These are phyloP conservation scores for Candida sithepensis DNA, from an alignment of 805 yeast species.

Conservation along the genomic window DNA sequence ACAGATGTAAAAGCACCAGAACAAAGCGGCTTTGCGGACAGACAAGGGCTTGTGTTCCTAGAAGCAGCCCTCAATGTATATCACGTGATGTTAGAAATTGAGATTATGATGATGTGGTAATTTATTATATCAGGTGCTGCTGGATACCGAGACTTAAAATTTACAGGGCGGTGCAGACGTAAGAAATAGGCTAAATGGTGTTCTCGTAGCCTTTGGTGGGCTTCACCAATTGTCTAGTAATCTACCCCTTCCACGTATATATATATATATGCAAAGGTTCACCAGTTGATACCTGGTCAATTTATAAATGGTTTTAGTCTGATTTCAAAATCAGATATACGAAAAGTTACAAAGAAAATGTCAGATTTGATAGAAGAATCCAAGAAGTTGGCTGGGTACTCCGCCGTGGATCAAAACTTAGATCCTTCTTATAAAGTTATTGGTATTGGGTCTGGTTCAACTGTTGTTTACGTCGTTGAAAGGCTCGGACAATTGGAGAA, in stretches of 20 bases:
- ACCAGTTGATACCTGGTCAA: not conserved
- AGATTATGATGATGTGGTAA: no score
- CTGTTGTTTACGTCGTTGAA: slow-evolving; percentile 94
- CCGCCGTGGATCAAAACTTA: slow-evolving; percentile 86
- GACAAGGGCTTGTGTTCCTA: no score
- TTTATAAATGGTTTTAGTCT: not conserved
- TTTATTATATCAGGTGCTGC: no score
- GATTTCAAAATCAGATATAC: no score
- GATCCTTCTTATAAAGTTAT: slow-evolving; percentile 68
- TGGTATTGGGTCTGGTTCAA: slow-evolving; percentile 95
- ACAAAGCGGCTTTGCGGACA: no score
- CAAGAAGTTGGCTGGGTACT: slow-evolving; percentile 82
- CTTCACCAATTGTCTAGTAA: not conserved
- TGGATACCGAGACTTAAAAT: no score
- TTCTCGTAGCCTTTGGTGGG: not conserved
- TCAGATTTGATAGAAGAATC: slow-evolving; percentile 60
- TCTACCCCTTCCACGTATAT: not conserved
- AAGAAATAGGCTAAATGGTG: not conserved
- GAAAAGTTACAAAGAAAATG: no score
- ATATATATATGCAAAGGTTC: not conserved
- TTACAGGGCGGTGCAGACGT: not conserved
- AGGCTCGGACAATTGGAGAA: slow-evolving; percentile 69
- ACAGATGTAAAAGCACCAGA: no score
- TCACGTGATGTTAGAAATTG: not conserved
- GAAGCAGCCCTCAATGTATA: not conserved